Conservation (phyloP, 345 rosid genomes). For the Eucalyptus cladocalyx region DNA sequence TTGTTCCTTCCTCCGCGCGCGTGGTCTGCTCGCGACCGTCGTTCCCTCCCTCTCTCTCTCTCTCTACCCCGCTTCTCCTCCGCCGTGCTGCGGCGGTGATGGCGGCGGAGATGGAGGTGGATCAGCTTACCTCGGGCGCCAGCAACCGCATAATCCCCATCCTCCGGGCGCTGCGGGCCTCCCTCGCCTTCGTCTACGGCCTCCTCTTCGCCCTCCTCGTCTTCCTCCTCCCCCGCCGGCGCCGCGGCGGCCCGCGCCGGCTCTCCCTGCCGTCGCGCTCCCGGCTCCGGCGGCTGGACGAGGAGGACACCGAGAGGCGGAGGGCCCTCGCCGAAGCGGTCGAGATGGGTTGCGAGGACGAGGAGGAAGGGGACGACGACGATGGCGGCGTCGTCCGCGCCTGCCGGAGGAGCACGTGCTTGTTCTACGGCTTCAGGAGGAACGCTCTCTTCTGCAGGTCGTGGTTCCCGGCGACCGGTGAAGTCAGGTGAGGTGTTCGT, state of each 20-base stretch:
- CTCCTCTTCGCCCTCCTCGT: slow-evolving; percentile 43
- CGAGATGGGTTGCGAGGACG: slow-evolving; percentile 36
- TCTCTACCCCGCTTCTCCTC: background rate
- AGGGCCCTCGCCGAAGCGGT: slow-evolving; percentile 72
- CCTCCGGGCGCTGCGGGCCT: slow-evolving; percentile 31
- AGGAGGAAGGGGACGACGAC: slow-evolving; percentile 24
- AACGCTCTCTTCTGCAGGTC: slow-evolving; percentile 80
- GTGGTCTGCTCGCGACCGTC: background rate
- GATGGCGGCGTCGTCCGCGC: slow-evolving; percentile 10
- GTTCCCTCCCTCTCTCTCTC: background rate
- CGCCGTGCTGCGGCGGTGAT: background rate
- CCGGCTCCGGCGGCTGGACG: slow-evolving; percentile 44
- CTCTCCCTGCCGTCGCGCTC: slow-evolving; percentile 10
- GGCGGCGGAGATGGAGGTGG: slow-evolving; percentile 57
- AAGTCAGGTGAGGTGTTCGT: slow-evolving; percentile 32
- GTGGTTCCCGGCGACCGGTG: slow-evolving; percentile 66
- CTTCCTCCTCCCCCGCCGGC: slow-evolving; percentile 55
- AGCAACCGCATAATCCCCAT: slow-evolving; percentile 92
- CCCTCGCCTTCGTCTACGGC: slow-evolving; percentile 34
- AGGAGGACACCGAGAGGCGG: slow-evolving; percentile 80
- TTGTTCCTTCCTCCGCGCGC: background rate
- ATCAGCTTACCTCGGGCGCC: slow-evolving; percentile 90
- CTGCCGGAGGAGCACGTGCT: slow-evolving; percentile 40
- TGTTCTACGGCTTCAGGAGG: slow-evolving; percentile 52
- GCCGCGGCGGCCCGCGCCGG: background rate